Evolutionary conservation across 2,329 filamentous ascomycete genomes (phyloP), one percentile per base, ranked within the genome.

Genomic region (Fusarium circinatum): DNA sequence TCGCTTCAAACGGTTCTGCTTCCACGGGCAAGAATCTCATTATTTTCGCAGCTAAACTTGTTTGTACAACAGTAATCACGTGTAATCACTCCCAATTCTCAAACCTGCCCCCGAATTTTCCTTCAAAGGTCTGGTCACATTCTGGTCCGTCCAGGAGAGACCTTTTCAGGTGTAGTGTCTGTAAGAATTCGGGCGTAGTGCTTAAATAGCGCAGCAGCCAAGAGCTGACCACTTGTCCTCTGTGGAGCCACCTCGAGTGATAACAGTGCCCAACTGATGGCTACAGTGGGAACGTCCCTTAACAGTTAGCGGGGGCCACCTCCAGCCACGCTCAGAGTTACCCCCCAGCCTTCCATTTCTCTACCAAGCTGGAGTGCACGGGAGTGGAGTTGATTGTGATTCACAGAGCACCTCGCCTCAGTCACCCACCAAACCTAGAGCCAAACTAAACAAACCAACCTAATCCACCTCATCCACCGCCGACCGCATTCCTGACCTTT

Each of bases 291-390:
- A 45, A 66, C 42, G 65, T 73, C 73, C 76, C 70, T 75, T 75
- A 75, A 55, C 61, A 78, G 72, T 69, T 78, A 78, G 76, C 62
- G 68, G 75, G 73, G 69, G 71, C 70, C 67, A 65, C 74, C 69
- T 74, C 76, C 78, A 80, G 78, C 78, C 78, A 79, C 78, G 73
- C 74, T 72, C 52, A 75, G 69, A 75, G 60, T 70, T 60, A 70
- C 64, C 71, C 76, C 78, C 78, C 78, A 80, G 78, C 78, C 78
- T 80, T 79, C 65, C 47, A 68, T 62, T 68, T 68, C 56, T 78
- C 67, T 73, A 54, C 51, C 20, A 54, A 54, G 24, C 34, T 54
- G 51, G 34, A 55, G 51, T 54, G 34, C 24, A 48, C 45, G 18
- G 45, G 51, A 54, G 34, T 54, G 51, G 20, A 54, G n/a, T 54